Base-by-base conservation (phyloP, 148 eudicot genomes). In the Gaultheria prostrata region DNA sequence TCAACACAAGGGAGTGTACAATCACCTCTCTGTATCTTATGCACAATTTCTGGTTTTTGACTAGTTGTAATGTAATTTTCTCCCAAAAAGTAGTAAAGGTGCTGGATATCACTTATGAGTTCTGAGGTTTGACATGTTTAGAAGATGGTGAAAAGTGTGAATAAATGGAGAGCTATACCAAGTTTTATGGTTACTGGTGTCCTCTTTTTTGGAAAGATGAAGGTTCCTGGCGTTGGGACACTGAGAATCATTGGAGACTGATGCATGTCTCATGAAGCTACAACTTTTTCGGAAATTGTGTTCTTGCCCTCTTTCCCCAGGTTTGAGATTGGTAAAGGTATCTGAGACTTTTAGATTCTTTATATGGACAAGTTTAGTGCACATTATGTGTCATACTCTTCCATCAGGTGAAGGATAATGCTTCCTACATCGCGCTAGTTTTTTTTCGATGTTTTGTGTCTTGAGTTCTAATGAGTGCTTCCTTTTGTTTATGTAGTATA, bases 1-100 rank as follows among this genome's bases (percentile, higher is more conserved):
- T 91, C 98, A 46, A 93, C 88, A 81, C 95, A 94, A 90, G 98
- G 98, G 87, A 97, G 93, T 98, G 98, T 96, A 84, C 73, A 72
- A 4, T 63, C 74, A 70, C 43, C 43, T 39, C 48, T 76, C 65
- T 46, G 43, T 69, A 59, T 65, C 73, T 13, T 50, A n/a, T 77
- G 8, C 51, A 12, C 4, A 1, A 4, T 2, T 6, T 50, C 79
- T 77, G n/a, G 77, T 26, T 77, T 77, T 6, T 28, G 80, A 50
- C 39, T 50, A 28, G 10, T 77, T 77, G 35, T 49, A 32, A 1
- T 50, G 59, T n/a, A 14, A n/a, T n/a, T 50, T 50, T 77, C 28
- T 39, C 35, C 50, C 3, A 0, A 77, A 13, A 49, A 50, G 39
- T 43, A 77, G 51, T 50, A 28, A 50, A 35, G 59, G 18, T 49